Evolutionary conservation across 1,284 basidiomycete genomes (phyloP).

Genomic region (Rhodotorula glutinis): DNA sequence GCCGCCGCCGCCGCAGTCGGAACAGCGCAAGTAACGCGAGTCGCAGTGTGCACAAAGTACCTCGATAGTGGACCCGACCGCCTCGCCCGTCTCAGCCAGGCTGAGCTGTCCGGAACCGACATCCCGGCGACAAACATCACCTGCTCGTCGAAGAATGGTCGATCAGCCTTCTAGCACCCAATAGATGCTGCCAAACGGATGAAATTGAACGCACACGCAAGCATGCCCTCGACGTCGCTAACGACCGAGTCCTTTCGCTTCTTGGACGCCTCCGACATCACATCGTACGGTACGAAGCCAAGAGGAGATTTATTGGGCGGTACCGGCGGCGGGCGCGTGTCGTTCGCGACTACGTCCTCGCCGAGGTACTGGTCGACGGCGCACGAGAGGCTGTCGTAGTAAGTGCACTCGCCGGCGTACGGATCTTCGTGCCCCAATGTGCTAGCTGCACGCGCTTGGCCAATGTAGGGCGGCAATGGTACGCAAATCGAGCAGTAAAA

Average conservation of each 20-base stretch:
- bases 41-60: conserved; percentile 34
- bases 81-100: conserved; percentile 6
- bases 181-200: neutral
- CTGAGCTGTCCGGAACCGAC: conserved; percentile 18
- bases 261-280: neutral
- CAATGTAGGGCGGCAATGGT: neutral
- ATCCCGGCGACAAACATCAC: conserved; percentile 32
- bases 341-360: neutral
- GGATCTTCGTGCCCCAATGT: neutral
- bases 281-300: conserved; percentile 10
- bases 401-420: conserved; percentile 25
- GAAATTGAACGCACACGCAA: conserved; percentile 15
- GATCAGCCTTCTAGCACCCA: too few relatives aligned
- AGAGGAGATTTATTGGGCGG: conserved; percentile 17
- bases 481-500: conserved; percentile 21
- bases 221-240: conserved; percentile 12
- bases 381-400: conserved; percentile 26
- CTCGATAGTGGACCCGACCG: conserved; percentile 29
- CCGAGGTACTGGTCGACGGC: conserved; percentile 28
- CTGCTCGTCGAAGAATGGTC: neutral
- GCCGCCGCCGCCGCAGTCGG: conserved; percentile 38
- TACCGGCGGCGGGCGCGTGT: conserved; percentile 20
- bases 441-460: neutral
- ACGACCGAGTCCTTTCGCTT: conserved; percentile 19
- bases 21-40: conserved; percentile 27